Percentiles rank a stretch among this genome's conserved stretches.
These are phyloP conservation scores for Acorus calamus DNA, from an alignment of 106 monocot species.

Conservation along the genomic window DNA sequence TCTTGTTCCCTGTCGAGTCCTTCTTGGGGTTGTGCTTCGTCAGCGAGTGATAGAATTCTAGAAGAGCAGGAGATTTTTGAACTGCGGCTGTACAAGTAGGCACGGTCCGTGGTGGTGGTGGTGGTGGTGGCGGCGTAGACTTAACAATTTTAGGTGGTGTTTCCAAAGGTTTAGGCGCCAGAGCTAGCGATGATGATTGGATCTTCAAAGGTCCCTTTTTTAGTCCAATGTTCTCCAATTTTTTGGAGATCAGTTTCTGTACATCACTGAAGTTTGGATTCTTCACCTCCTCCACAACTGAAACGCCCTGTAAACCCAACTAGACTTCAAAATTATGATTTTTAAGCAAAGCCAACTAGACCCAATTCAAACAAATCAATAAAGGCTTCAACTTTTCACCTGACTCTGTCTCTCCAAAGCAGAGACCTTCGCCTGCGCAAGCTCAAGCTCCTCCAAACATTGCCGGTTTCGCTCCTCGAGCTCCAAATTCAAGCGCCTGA, in stretches of 20 bases:
- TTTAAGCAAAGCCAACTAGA: no score
- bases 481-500: slow-evolving; percentile 31
- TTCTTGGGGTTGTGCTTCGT: slow-evolving; percentile 32
- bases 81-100: slow-evolving; percentile 17
- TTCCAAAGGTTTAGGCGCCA: slow-evolving; percentile 2
- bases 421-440: slow-evolving; percentile 32
- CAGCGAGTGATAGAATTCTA: slow-evolving; percentile 63
- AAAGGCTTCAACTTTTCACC: slow-evolving; percentile 12
- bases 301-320: slow-evolving; percentile 8
- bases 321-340: neutral
- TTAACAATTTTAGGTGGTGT: slow-evolving; percentile 3
- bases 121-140: slow-evolving; percentile 11
- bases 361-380: no score
- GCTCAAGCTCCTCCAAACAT: slow-evolving; percentile 19
- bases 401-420: slow-evolving; percentile 13
- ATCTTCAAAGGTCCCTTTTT: neutral
- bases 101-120: slow-evolving; percentile 11
- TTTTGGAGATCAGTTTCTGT: slow-evolving; percentile 16
- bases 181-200: neutral
- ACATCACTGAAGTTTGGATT: slow-evolving; percentile 16
- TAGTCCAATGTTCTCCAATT: slow-evolving; percentile 8
- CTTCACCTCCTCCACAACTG: neutral
- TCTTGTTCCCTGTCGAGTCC: slow-evolving; percentile 16
- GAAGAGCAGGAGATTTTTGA: slow-evolving; percentile 47
- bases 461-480: slow-evolving; percentile 48